Conservation (phyloP, 2,329 filamentous ascomycete species). For the Colletotrichum nymphaeae region DNA sequence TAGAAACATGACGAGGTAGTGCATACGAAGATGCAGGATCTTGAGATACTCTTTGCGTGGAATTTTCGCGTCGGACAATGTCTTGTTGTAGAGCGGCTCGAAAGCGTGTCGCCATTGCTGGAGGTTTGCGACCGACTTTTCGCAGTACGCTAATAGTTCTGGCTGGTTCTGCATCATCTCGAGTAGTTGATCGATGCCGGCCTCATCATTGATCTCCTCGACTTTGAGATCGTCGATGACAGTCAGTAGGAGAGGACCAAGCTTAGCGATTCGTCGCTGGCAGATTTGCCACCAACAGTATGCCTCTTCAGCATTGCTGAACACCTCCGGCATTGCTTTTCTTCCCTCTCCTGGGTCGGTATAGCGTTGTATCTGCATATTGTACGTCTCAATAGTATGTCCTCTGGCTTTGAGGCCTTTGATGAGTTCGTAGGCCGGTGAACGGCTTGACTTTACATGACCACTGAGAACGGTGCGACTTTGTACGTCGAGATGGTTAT, state of each 20-base stretch:
- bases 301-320: conserved; percentile 48
- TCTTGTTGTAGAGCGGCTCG: conserved; percentile 48
- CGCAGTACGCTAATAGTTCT: conserved; percentile 24
- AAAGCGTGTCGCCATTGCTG: conserved; percentile 53
- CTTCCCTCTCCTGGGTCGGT: conserved; percentile 35
- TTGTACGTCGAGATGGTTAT: conserved; percentile 29
- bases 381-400: conserved; percentile 31
- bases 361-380: conserved; percentile 31
- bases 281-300: conserved; percentile 51
- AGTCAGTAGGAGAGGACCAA: conserved; percentile 19
- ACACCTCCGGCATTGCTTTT: conserved; percentile 46
- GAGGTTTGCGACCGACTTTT: conserved; percentile 37
- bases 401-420: conserved; percentile 23
- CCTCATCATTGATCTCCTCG: conserved; percentile 23
- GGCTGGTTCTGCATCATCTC: conserved; percentile 15
- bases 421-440: conserved; percentile 25
- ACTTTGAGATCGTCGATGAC: conserved; percentile 32
- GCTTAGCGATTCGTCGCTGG: conserved; percentile 50
- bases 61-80: conserved; percentile 40
- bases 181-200: conserved; percentile 13
- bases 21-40: conserved; percentile 53
- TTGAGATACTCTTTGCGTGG: conserved; percentile 39
- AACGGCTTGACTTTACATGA: conserved; percentile 6
- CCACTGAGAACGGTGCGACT: conserved; percentile 31
- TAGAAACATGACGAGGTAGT: conserved; percentile 53